Conservation (phyloP, 371 early-diverging fungal genomes). For the Lichtheimia ornata region DNA sequence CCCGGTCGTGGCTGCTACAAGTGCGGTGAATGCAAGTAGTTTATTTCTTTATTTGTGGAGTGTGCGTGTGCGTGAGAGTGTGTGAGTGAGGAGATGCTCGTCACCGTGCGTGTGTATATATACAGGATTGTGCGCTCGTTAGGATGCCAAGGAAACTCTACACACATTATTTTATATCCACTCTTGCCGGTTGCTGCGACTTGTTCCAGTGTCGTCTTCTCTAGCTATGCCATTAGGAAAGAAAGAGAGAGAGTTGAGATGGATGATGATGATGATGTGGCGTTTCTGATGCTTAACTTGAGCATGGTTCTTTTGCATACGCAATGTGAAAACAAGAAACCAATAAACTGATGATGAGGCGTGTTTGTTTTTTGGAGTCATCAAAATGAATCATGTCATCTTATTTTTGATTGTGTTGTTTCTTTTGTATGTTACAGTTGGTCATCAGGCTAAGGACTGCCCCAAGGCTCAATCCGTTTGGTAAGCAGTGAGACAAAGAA, state of each 20-base stretch:
- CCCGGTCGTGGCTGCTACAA: conserved; percentile 45
- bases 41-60: conserved; percentile 19
- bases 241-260: background rate
- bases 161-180: no score
- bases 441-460: conserved; percentile 69
- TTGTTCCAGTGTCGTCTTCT: no score
- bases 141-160: no score
- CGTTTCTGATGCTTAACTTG: no score
- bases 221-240: background rate
- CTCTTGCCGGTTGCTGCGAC: no score
- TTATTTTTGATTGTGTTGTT: conserved; percentile 12
- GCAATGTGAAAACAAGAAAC: background rate
- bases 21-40: conserved; percentile 56
- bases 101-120: background rate
- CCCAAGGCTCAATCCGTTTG: conserved; percentile 55
- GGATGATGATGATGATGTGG: background rate
- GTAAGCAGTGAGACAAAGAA: conserved; percentile 32
- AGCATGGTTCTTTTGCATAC: no score
- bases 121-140: background rate
- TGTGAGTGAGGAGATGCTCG: conserved; percentile 2
- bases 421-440: conserved; percentile 39
- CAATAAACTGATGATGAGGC: no score
- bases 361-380: conserved; percentile 9
- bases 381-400: background rate
- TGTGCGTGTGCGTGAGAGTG: conserved; percentile 6